Evolutionary conservation across 306 rosid species (phyloP).

Genomic region (Casuarina glauca): DNA sequence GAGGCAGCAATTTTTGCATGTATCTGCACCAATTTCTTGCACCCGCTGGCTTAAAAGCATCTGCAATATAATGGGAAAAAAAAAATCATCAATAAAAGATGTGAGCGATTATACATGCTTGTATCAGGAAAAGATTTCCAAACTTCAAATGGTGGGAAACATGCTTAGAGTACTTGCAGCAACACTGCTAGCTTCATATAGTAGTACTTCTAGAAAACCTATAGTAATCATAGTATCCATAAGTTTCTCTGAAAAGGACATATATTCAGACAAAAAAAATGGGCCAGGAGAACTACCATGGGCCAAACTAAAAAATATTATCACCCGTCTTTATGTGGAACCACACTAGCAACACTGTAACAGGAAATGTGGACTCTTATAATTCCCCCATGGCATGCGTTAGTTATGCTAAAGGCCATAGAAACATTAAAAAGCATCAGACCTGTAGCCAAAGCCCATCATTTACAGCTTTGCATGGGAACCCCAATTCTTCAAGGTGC

Average conservation of each 20-base stretch:
- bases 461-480: slow-evolving; percentile 98
- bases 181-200: neutral
- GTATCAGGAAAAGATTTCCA: slow-evolving; percentile 3
- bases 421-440: slow-evolving; percentile 20
- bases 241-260: slow-evolving; percentile 1
- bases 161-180: neutral
- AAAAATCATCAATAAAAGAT: slow-evolving; percentile 23
- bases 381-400: slow-evolving; percentile 1
- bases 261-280: neutral
- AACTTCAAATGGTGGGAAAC: neutral
- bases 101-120: neutral
- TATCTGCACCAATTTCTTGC: slow-evolving; percentile 90
- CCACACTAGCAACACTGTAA: neutral
- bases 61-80: slow-evolving; percentile 40
- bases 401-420: neutral
- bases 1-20: slow-evolving; percentile 89
- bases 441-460: slow-evolving; percentile 99
- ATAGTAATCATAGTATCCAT: neutral
- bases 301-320: neutral
- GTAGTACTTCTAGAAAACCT: neutral
- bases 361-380: neutral
- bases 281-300: slow-evolving; percentile 11
- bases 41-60: slow-evolving; percentile 99
- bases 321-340: neutral
- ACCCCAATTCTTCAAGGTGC: slow-evolving; percentile 89